A percentile compares a stretch with the other conserved stretches of the same genome.
Conservation (phyloP, 495 filamentous ascomycete genomes). For the Lineolata rhizophorae region DNA sequence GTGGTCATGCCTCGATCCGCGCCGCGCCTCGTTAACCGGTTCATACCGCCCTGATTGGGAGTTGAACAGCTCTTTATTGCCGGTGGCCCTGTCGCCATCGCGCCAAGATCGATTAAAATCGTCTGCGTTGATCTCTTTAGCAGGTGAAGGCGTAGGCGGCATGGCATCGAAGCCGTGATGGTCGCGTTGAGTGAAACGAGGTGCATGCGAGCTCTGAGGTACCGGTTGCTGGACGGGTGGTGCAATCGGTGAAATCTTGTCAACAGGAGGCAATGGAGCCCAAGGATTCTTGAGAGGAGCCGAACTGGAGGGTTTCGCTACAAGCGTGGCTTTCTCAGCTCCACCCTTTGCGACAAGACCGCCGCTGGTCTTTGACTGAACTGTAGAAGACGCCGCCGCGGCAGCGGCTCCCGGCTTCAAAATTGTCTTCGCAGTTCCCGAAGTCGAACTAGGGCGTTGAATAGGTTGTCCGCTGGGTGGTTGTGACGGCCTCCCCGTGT, state of each 20-base stretch:
- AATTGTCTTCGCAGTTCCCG: conserved; percentile 18
- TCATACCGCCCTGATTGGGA: conserved; percentile 89
- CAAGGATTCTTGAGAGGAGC: conserved; percentile 73
- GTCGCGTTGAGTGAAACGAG: conserved; percentile 11
- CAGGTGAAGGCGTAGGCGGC: conserved; percentile 24
- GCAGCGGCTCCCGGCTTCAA: conserved; percentile 16
- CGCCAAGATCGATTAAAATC: conserved; percentile 80
- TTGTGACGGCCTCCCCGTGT: conserved; percentile 2
- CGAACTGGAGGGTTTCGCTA: conserved; percentile 58
- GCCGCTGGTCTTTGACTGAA: conserved; percentile 9
- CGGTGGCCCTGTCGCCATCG: conserved; percentile 42
- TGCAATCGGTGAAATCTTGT: conserved; percentile 55
- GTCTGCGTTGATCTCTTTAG: conserved; percentile 81
- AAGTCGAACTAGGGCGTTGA: conserved; percentile 9
- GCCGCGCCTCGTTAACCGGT: conserved; percentile 55
- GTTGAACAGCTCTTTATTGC: conserved; percentile 63
- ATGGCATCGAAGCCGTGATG: conserved; percentile 19
- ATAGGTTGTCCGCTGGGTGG: conserved; percentile 1
- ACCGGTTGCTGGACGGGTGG: conserved; percentile 26
- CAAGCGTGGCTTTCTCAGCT: conserved; percentile 51
- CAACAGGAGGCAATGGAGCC: conserved; percentile 67
- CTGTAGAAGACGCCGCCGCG: conserved; percentile 3
- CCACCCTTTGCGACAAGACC: conserved; percentile 38
- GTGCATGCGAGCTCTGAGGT: conserved; percentile 11
- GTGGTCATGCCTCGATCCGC: conserved; percentile 43